Evolutionary conservation across 257 asterid species (phyloP).

Genomic region (Fraxinus americana): DNA sequence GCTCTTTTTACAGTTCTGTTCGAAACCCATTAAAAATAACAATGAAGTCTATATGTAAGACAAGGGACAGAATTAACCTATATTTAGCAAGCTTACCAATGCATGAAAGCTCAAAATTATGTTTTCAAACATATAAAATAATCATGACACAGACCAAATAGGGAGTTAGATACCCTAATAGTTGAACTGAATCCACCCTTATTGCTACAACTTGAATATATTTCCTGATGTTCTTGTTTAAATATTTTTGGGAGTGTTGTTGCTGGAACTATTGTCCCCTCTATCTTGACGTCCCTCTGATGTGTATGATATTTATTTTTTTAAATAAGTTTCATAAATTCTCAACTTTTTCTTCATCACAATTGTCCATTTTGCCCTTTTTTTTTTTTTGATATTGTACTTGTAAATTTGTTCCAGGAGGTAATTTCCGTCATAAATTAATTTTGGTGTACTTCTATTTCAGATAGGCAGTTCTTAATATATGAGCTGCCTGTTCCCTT

Average conservation of each 20-base stretch:
- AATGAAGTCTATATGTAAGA: neutral
- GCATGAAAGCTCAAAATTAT: neutral
- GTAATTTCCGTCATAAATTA: slow-evolving; percentile 13
- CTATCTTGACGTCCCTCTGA: neutral
- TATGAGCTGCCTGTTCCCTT: slow-evolving; percentile 13
- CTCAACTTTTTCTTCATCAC: slow-evolving; percentile 8
- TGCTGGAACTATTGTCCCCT: slow-evolving; percentile 16
- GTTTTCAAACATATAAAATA: neutral
- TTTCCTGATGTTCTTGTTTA: slow-evolving; percentile 14
- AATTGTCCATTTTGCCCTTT: neutral
- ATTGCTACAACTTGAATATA: slow-evolving; percentile 16
- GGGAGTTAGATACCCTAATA: neutral
- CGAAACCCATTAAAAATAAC: neutral
- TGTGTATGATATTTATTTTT: slow-evolving; percentile 3
- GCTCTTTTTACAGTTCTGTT: neutral
- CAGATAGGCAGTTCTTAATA: slow-evolving; percentile 16
- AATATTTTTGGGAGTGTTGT: neutral
- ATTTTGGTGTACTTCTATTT: slow-evolving; percentile 12
- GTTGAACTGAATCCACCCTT: neutral
- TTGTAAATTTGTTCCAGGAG: neutral
- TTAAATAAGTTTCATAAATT: slow-evolving; percentile 11
- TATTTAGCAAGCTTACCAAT: neutral
- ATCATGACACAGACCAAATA: neutral
- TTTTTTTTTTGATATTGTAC: neutral
- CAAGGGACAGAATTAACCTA: neutral